A percentile compares a stretch with the other conserved stretches of the same genome.
Evolutionary conservation across 331 rosid species (phyloP).

Genomic region (Malus hybrid): DNA sequence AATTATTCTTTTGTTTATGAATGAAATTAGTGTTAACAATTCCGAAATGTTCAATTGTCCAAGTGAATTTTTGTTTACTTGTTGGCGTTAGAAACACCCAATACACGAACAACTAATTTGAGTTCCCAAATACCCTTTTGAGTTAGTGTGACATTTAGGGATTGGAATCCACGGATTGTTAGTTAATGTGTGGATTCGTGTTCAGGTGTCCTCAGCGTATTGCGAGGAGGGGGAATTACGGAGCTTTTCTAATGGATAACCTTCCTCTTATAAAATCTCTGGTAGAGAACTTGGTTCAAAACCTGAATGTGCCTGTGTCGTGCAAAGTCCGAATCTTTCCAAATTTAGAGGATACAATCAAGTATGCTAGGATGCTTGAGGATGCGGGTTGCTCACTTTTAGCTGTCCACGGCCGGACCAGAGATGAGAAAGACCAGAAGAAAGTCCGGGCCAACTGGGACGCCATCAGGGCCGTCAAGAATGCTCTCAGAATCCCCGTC

Average conservation of each 20-base stretch:
- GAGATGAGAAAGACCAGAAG: conserved; percentile 87
- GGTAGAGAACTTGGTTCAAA: conserved; percentile 68
- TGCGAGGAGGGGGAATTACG: conserved; percentile 67
- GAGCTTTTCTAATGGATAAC: conserved; percentile 56
- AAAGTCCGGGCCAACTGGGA: conserved; percentile 87
- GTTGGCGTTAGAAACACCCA: background rate
- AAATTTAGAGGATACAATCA: conserved; percentile 64
- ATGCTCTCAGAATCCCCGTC: conserved; percentile 65
- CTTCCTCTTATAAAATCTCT: conserved; percentile 61
- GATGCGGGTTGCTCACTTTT: conserved; percentile 93
- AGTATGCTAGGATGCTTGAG: conserved; percentile 83
- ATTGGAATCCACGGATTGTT: background rate
- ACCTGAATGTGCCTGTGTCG: conserved; percentile 82
- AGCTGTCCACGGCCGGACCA: conserved; percentile 87
- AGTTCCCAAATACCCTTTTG: background rate
- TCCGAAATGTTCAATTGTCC: background rate
- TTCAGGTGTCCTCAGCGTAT: conserved; percentile 96
- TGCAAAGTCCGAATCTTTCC: conserved; percentile 95
- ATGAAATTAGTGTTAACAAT: background rate
- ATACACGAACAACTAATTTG: background rate
- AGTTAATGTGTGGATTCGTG: no score
- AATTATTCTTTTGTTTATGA: background rate
- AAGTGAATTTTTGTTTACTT: background rate
- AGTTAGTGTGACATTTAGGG: background rate
- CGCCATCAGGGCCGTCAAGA: conserved; percentile 72